These are phyloP conservation scores for Breviolum minutum DNA, from an alignment of 73 alveolate species.

Conservation along the genomic window DNA sequence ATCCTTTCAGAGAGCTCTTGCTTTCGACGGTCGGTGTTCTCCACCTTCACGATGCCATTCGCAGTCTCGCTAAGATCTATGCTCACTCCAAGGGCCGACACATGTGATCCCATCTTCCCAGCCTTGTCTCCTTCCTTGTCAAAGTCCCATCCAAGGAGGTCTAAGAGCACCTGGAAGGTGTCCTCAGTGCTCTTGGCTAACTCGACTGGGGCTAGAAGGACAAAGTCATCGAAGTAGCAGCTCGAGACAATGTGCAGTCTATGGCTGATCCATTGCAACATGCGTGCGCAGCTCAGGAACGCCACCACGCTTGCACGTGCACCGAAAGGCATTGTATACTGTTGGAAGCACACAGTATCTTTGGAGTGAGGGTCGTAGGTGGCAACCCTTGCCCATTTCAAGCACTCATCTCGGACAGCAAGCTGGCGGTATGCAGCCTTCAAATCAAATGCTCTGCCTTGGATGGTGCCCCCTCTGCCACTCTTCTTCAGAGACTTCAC, in stretches of 20 bases:
- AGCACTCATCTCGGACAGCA: background rate
- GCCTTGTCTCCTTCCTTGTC: slow-evolving; percentile 19
- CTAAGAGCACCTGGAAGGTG: background rate
- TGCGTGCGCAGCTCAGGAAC: background rate
- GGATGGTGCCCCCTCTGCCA: background rate
- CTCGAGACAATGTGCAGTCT: background rate
- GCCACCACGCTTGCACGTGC: background rate
- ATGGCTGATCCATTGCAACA: background rate
- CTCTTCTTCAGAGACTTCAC: background rate
- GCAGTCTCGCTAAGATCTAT: background rate
- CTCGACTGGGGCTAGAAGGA: background rate
- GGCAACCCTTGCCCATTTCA: background rate
- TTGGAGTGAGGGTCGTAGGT: background rate
- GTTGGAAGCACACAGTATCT: too few relatives aligned
- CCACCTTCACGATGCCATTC: background rate
- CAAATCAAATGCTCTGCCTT: background rate
- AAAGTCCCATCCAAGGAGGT: too few relatives aligned
- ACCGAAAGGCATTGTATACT: background rate
- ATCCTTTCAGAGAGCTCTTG: background rate
- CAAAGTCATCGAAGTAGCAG: slow-evolving; percentile 12
- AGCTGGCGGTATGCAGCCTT: background rate
- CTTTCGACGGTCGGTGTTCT: slow-evolving; percentile 1
- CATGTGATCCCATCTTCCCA: background rate
- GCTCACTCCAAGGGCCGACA: slow-evolving; percentile 4
- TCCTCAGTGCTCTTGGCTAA: too few relatives aligned